Conservation (phyloP, 2,329 filamentous ascomycete species). For the Calonectria honghensis region DNA sequence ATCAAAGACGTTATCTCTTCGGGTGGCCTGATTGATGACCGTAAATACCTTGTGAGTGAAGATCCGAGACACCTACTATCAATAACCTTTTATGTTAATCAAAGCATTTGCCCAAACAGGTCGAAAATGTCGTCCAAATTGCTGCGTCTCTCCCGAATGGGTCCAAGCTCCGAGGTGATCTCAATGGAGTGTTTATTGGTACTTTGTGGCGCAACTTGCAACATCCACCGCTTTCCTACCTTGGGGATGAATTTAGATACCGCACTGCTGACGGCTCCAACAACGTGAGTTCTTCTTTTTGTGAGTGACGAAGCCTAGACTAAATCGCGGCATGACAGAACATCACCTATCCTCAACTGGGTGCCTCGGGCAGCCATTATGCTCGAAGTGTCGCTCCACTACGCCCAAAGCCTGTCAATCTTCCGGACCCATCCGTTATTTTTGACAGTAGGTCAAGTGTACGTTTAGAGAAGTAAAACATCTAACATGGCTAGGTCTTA, state of each 20-base stretch:
- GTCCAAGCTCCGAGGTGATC: not conserved
- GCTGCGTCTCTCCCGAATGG: not conserved
- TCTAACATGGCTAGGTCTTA: not conserved
- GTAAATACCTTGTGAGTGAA: slow-evolving; percentile 11
- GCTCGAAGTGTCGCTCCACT: not conserved
- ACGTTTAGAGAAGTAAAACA: fast-evolving
- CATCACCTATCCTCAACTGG: not conserved
- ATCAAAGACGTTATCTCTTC: not conserved
- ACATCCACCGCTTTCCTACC: slow-evolving; percentile 6
- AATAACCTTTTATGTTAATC: not conserved
- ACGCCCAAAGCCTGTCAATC: not conserved
- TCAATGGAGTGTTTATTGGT: not conserved
- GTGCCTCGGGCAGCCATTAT: slow-evolving; percentile 3
- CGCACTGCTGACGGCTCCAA: slow-evolving; percentile 17
- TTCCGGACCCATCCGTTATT: slow-evolving; percentile 5
- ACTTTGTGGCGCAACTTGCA: slow-evolving; percentile 6
- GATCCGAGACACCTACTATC: not conserved
- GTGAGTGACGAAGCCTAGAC: not conserved
- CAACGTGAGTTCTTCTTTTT: not conserved
- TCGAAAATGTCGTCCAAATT: not conserved
- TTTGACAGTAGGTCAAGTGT: slow-evolving; percentile 8
- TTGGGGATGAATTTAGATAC: slow-evolving; percentile 3
- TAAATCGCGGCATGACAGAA: not conserved
- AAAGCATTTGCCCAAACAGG: not conserved
- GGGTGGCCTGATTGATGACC: not conserved